These are phyloP conservation scores for Samsoniella hepiali DNA, from an alignment of 2,329 filamentous ascomycete genomes.

Conservation along the genomic window DNA sequence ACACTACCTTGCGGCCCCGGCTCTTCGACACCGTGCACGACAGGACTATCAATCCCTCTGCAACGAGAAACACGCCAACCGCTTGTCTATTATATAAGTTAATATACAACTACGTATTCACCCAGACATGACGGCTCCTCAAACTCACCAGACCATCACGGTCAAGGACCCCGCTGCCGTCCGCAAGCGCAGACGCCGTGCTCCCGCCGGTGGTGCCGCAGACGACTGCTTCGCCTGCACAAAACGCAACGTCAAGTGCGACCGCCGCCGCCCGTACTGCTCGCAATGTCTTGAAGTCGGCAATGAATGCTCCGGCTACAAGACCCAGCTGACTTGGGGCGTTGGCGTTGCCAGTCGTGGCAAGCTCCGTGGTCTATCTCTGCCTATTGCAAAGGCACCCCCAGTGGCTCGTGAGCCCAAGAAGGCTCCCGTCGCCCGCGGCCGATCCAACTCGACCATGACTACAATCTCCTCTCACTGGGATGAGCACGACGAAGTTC, in stretches of 20 bases:
- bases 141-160: slow-evolving; percentile 42
- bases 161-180: slow-evolving; percentile 51
- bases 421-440: slow-evolving; percentile 41
- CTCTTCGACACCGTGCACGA: slow-evolving; percentile 2
- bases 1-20: not conserved
- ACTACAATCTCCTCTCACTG: slow-evolving; percentile 30
- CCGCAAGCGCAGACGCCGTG: slow-evolving; percentile 78
- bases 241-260: slow-evolving; percentile 80
- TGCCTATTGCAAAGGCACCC: slow-evolving; percentile 63
- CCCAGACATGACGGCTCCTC: slow-evolving; percentile 47
- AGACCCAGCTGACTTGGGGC: slow-evolving; percentile 94
- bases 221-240: slow-evolving; percentile 95
- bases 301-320: slow-evolving; percentile 93
- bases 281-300: slow-evolving; percentile 89
- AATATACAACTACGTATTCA: slow-evolving; percentile 7
- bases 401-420: slow-evolving; percentile 51
- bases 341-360: slow-evolving; percentile 93
- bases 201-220: slow-evolving; percentile 80
- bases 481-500: slow-evolving; percentile 33
- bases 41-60: not conserved
- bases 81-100: not conserved
- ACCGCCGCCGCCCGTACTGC: slow-evolving; percentile 89
- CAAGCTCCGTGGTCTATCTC: slow-evolving; percentile 84
- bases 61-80: not conserved
- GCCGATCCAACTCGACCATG: slow-evolving; percentile 44